Evolutionary conservation across 352 stramenopile genomes (phyloP).

Genomic region (Phytophthora colocasiae): DNA sequence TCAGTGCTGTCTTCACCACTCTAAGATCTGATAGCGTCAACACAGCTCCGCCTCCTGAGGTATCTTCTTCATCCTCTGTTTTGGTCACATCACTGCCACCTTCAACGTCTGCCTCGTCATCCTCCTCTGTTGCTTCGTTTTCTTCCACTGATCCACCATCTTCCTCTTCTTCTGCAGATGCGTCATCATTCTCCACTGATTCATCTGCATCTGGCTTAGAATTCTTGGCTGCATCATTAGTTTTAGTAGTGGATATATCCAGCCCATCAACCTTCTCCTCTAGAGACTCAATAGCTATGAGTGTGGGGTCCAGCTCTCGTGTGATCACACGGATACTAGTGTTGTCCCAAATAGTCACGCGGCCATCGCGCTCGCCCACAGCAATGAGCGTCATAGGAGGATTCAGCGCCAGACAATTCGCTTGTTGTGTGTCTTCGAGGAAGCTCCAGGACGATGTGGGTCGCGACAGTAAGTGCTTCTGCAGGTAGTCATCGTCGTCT

Average conservation of each 20-base stretch:
- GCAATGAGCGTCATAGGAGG: slow-evolving; percentile 66
- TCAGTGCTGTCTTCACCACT: slow-evolving; percentile 59
- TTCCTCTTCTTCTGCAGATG: slow-evolving; percentile 49
- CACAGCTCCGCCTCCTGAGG: slow-evolving; percentile 5
- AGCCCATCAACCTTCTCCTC: slow-evolving; percentile 6
- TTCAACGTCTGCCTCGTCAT: slow-evolving; percentile 39
- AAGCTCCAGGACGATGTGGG: slow-evolving; percentile 59
- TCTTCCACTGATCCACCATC: slow-evolving; percentile 47
- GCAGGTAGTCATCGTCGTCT: slow-evolving; percentile 56
- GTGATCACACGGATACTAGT: slow-evolving; percentile 81
- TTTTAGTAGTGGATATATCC: slow-evolving; percentile 2
- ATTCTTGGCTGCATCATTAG: slow-evolving; percentile 16
- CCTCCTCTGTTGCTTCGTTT: slow-evolving; percentile 36
- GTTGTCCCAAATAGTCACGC: slow-evolving; percentile 88
- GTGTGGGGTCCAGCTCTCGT: slow-evolving; percentile 76
- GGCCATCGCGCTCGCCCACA: slow-evolving; percentile 80
- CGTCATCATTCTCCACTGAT: slow-evolving; percentile 45
- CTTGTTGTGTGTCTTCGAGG: slow-evolving; percentile 81
- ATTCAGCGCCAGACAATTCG: slow-evolving; percentile 76
- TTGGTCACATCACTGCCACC: slow-evolving; percentile 32
- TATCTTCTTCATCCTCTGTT: slow-evolving; percentile 26
- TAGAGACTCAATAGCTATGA: slow-evolving; percentile 38
- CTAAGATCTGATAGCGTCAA: slow-evolving; percentile 60
- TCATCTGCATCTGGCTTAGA: slow-evolving; percentile 42
- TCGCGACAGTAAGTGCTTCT: slow-evolving; percentile 69